Evolutionary conservation across 495 filamentous ascomycete species (phyloP).

Genomic region (Penicillium nucicola): DNA sequence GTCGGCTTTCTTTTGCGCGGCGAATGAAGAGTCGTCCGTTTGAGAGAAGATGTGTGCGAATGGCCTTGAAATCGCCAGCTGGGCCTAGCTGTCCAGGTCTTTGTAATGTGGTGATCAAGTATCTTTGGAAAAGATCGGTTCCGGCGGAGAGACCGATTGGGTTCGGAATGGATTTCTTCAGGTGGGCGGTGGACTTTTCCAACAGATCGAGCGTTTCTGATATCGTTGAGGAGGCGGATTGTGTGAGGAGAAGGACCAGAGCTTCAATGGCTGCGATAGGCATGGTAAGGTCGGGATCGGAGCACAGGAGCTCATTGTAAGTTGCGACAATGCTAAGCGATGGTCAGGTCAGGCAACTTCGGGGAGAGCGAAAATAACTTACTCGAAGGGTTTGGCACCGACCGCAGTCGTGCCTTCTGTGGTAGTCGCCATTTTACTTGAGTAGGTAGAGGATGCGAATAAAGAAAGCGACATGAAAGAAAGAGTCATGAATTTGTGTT

Average conservation of each 20-base stretch:
- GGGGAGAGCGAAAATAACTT: slow-evolving; percentile 10
- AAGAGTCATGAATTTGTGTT: slow-evolving; percentile 40
- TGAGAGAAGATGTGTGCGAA: slow-evolving; percentile 74
- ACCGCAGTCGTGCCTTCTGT: slow-evolving; percentile 21
- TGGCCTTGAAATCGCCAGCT: slow-evolving; percentile 71
- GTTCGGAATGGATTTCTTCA: slow-evolving; percentile 76
- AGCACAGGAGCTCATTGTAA: slow-evolving; percentile 56
- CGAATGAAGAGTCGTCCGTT: slow-evolving; percentile 83
- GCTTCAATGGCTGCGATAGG: slow-evolving; percentile 94
- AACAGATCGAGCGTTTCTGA: slow-evolving; percentile 90
- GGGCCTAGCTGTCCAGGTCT: slow-evolving; percentile 50
- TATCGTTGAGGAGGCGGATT: slow-evolving; percentile 74
- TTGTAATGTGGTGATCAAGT: slow-evolving; percentile 71
- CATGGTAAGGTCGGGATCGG: slow-evolving; percentile 86
- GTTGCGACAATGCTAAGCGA: slow-evolving; percentile 52
- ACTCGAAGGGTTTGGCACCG: slow-evolving; percentile 42
- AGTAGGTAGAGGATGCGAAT: background rate
- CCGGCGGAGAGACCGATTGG: slow-evolving; percentile 87
- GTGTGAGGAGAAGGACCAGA: slow-evolving; percentile 76
- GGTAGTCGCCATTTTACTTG: slow-evolving; percentile 34
- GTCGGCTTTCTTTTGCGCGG: slow-evolving; percentile 79
- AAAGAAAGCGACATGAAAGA: slow-evolving; percentile 7
- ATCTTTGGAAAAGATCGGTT: slow-evolving; percentile 93
- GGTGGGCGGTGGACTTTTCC: slow-evolving; percentile 64
- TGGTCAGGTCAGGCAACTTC: slow-evolving; percentile 14